These are phyloP conservation scores for Aspergillus pseudoglaucus DNA, from an alignment of 2,329 filamentous ascomycete species.

Conservation along the genomic window DNA sequence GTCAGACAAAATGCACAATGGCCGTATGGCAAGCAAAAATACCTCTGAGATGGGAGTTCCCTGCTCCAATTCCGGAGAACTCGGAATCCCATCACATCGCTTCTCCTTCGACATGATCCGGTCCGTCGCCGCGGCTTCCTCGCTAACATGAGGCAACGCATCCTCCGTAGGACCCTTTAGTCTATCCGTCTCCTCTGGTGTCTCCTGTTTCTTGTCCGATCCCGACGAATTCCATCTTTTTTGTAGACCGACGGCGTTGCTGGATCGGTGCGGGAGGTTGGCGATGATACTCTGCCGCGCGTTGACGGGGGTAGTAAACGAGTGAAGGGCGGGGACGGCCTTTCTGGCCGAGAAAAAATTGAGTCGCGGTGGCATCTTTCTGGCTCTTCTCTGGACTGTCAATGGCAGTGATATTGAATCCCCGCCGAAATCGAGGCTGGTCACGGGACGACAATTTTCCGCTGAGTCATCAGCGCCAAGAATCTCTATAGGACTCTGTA, in stretches of 20 bases:
- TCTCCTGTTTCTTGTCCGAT: constrained; percentile 14
- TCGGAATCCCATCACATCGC: constrained; percentile 36
- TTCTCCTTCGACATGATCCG: constrained; percentile 48
- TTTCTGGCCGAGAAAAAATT: constrained; percentile 40
- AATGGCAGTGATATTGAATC: constrained; percentile 7
- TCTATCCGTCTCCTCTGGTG: constrained; percentile 20
- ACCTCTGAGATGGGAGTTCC: constrained; percentile 63
- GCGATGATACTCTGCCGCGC: constrained; percentile 17
- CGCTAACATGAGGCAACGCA: constrained; percentile 53
- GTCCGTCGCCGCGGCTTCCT: constrained; percentile 57
- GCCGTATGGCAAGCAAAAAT: constrained; percentile 14
- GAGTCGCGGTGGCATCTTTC: constrained; percentile 51
- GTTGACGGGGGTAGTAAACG: constrained; percentile 15
- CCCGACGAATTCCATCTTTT: constrained; percentile 32
- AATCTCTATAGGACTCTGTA: too few species aligned
- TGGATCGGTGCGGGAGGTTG: constrained; percentile 15
- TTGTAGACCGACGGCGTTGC: constrained; percentile 13
- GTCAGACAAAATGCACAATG: too few species aligned
- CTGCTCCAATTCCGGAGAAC: constrained; percentile 54
- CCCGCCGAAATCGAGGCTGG: too few species aligned
- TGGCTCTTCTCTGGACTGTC: neutral
- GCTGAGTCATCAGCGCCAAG: too few species aligned
- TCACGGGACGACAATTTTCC: neutral
- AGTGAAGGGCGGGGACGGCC: constrained; percentile 26
- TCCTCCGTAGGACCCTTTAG: constrained; percentile 46